Evolutionary conservation across 2,329 filamentous ascomycete species (phyloP), one percentile per base, ranked within the genome.

Genomic region (Talaromyces verruculosus): DNA sequence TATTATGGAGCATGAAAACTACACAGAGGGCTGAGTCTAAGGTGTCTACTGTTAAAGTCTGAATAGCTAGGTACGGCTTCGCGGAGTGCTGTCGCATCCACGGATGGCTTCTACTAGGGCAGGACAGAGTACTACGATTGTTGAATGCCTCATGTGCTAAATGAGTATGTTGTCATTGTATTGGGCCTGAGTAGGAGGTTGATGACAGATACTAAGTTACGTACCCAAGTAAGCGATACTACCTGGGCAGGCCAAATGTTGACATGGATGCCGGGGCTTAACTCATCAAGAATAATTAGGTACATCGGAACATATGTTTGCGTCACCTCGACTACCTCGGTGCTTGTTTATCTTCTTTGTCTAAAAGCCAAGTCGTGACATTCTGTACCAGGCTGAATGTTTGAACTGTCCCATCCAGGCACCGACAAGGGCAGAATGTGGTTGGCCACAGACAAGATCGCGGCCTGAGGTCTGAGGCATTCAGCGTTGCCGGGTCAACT

Each of bases 401-500:
- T 22, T 37, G n/a, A 30, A 37, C 19, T 55, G 49, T 22, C n/a
- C 25, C 13, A 35, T 13, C 28, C 17, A 33, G n/a, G n/a, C 51
- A 33, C 49, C 25, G 28, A 30, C 13, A 28, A 3, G 2, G 25
- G 3, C 25, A 25, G 25, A 4, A 2, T 4, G 25, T 25, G 25
- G 3, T 25, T 25, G 25, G 25, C 25, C 25, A 25, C 2, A 25
- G 25, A 22, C 51, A 5, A 37, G 35, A 33, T 49, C n/a, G 33
- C 37, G n/a, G 39, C 55, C 63, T 43, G 53, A 19, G 57, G 67
- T 66, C 71, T 76, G 68, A 76, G 73, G 75, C 74, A 61, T 8
- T 28, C 25, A 30, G 11, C 13, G 78, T 80, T 80, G 78, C 75
- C 78, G 70, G 71, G 78, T 72, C 78, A 79, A 80, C 79, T 17